These are phyloP conservation scores for Umbelopsis ramanniana DNA, from an alignment of 192 early-diverging fungal species.

Conservation along the genomic window DNA sequence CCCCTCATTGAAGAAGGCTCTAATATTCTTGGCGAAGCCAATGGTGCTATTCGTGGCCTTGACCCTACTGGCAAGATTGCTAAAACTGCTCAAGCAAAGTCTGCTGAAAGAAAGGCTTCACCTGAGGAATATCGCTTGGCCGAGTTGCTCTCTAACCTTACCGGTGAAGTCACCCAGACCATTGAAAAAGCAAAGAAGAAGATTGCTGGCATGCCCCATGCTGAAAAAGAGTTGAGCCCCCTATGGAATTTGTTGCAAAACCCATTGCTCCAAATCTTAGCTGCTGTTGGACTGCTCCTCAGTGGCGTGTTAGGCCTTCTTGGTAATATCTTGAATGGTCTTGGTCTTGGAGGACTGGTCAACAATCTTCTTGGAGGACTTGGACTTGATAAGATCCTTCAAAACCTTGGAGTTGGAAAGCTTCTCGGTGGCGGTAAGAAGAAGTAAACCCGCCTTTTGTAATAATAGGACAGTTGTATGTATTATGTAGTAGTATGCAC, in stretches of 20 bases:
- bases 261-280: slow-evolving; percentile 30
- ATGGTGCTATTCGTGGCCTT: slow-evolving; percentile 31
- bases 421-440: slow-evolving; percentile 19
- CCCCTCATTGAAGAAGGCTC: slow-evolving; percentile 32
- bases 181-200: slow-evolving; percentile 34
- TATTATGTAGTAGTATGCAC: too few relatives aligned
- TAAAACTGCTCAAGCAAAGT: slow-evolving; percentile 24
- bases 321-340: slow-evolving; percentile 30
- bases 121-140: slow-evolving; percentile 26
- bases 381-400: slow-evolving; percentile 29
- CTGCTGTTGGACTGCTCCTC: slow-evolving; percentile 29
- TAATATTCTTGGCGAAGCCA: slow-evolving; percentile 25
- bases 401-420: slow-evolving; percentile 24
- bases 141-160: slow-evolving; percentile 23
- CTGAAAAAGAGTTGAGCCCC: slow-evolving; percentile 23
- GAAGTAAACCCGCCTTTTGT: background rate
- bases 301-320: slow-evolving; percentile 29
- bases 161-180: slow-evolving; percentile 27
- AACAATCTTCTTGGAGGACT: slow-evolving; percentile 31
- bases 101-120: slow-evolving; percentile 24
- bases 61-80: slow-evolving; percentile 28
- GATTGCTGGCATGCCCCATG: slow-evolving; percentile 27
- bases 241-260: slow-evolving; percentile 30
- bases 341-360: slow-evolving; percentile 27
- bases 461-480: too few relatives aligned